A percentile compares a stretch with the other conserved stretches of the same genome.
phyloP scores from a whole-genome alignment of 2,329 filamentous ascomycete species.

The Xylaria sp. region DNA sequence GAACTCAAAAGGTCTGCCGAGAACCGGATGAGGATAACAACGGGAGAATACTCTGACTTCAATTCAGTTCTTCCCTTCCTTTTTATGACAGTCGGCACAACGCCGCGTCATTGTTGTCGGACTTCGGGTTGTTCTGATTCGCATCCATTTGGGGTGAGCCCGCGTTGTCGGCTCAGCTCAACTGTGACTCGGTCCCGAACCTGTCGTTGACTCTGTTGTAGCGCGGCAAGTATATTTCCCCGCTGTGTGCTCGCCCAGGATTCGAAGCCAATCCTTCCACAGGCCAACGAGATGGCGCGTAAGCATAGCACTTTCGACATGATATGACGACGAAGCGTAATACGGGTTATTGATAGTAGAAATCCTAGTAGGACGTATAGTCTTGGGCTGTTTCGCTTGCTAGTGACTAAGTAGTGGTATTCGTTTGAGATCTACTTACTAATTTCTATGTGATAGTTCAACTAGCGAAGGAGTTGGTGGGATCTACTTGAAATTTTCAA shows the following conservation, averaged over 20 bases:
- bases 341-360: background rate
- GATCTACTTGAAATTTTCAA: background rate
- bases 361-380: background rate
- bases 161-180: background rate
- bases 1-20: background rate
- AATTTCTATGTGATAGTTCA: background rate
- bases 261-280: background rate
- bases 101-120: background rate
- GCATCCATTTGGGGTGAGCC: background rate
- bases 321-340: background rate
- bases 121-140: background rate
- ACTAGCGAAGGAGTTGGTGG: background rate
- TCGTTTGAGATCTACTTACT: background rate
- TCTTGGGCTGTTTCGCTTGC: background rate
- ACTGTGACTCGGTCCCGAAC: slow-evolving; percentile 17
- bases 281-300: background rate
- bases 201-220: background rate
- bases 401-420: background rate
- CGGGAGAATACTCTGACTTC: background rate
- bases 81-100: background rate
- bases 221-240: background rate
- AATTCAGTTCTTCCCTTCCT: background rate
- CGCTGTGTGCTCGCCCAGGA: background rate
- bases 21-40: background rate
- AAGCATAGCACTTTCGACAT: background rate